phyloP scores from a whole-genome alignment of 257 asterid genomes.

The Thymus quinquecostatus region DNA sequence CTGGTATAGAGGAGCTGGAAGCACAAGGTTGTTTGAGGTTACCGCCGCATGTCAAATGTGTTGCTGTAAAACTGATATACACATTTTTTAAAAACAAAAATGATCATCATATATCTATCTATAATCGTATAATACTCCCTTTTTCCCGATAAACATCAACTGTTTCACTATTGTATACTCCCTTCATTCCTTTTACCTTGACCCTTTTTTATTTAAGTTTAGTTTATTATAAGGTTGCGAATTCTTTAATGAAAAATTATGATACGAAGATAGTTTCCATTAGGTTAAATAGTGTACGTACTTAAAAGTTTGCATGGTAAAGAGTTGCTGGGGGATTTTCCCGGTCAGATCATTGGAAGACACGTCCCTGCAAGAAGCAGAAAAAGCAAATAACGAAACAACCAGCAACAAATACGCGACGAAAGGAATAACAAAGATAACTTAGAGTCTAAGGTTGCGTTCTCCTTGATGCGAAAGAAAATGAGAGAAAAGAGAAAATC shows the following conservation, averaged over 20 bases:
- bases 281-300: slow-evolving; percentile 32
- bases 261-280: too few relatives aligned
- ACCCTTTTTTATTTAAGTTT: too few relatives aligned
- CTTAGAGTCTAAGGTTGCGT: not conserved
- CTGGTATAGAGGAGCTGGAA: slow-evolving; percentile 65
- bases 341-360: slow-evolving; percentile 79
- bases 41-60: slow-evolving; percentile 66
- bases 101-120: not conserved
- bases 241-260: too few relatives aligned
- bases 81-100: not conserved
- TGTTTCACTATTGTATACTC: too few relatives aligned
- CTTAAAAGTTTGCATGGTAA: slow-evolving; percentile 71
- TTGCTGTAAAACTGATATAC: slow-evolving; percentile 70
- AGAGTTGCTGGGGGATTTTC: slow-evolving; percentile 60
- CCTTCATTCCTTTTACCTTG: too few relatives aligned
- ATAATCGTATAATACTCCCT: too few relatives aligned
- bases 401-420: not conserved
- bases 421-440: not conserved
- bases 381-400: not conserved
- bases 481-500: too few relatives aligned
- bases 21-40: slow-evolving; percentile 70
- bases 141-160: too few relatives aligned
- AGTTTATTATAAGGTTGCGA: too few relatives aligned
- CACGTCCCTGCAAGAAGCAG: slow-evolving; percentile 59
- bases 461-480: too few relatives aligned